These are phyloP conservation scores for Fusarium udum DNA, from an alignment of 2,329 filamentous ascomycete species.

Conservation along the genomic window DNA sequence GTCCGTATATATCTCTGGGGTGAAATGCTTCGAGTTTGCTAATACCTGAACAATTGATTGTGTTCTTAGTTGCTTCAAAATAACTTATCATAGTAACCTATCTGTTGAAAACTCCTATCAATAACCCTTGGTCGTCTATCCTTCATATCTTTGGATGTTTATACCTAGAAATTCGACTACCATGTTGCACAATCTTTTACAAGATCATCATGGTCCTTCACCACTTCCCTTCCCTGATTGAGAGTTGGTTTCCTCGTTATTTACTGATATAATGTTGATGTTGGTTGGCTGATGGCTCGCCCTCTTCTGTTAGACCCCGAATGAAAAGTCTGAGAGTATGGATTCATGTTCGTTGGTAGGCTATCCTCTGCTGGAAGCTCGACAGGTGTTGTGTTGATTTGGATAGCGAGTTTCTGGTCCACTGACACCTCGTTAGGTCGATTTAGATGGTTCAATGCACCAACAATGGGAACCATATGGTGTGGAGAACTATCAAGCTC, in stretches of 20 bases:
- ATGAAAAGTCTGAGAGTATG: neutral
- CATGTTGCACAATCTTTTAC: neutral
- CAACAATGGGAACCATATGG: constrained; percentile 8
- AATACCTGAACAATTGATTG: neutral
- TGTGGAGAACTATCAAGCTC: constrained; percentile 19
- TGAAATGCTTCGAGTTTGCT: neutral
- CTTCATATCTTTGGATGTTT: neutral
- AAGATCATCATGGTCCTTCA: neutral
- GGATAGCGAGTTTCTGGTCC: constrained; percentile 1
- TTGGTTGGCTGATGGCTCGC: neutral
- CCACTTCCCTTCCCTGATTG: neutral
- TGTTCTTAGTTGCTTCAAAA: neutral
- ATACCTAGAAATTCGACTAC: neutral
- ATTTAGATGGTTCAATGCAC: neutral
- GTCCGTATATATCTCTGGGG: neutral
- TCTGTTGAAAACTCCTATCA: neutral
- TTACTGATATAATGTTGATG: neutral
- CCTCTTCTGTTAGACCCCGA: neutral
- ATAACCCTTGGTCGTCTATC: neutral
- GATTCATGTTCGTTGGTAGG: neutral
- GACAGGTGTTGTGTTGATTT: constrained; percentile 16
- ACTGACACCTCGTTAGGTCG: neutral
- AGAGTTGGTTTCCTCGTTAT: neutral
- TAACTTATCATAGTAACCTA: neutral
- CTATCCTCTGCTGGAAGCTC: constrained; percentile 10